Percentiles rank a stretch among this genome's conserved stretches.
Evolutionary conservation across 805 yeast genomes (phyloP).

Genomic region (Kockiozyma suomiensis): DNA sequence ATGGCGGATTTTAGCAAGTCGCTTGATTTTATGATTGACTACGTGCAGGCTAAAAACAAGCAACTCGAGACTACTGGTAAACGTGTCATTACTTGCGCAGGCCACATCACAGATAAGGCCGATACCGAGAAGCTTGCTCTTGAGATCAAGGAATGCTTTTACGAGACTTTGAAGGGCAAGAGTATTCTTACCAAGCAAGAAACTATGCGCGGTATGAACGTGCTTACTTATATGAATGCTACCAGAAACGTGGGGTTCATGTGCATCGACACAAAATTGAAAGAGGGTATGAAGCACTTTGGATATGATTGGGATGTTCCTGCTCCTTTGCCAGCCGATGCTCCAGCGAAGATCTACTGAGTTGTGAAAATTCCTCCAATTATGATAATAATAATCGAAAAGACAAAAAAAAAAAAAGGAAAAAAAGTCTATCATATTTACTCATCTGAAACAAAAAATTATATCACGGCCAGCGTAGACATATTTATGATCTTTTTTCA

Average conservation of each 20-base stretch:
- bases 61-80: slow-evolving; percentile 22
- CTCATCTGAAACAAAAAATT: background rate
- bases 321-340: slow-evolving; percentile 14
- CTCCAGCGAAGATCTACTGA: slow-evolving; percentile 1
- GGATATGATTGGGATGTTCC: slow-evolving; percentile 29
- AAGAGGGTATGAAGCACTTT: slow-evolving; percentile 30
- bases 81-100: slow-evolving; percentile 32
- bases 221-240: slow-evolving; percentile 18
- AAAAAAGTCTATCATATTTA: too few species aligned
- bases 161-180: slow-evolving; percentile 29
- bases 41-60: slow-evolving; percentile 21
- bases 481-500: too few species aligned
- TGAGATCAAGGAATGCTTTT: slow-evolving; percentile 29
- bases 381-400: too few species aligned
- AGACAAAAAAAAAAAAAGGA: too few species aligned
- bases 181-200: slow-evolving; percentile 19
- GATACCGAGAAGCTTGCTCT: slow-evolving; percentile 27
- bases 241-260: slow-evolving; percentile 33
- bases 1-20: slow-evolving; percentile 27
- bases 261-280: slow-evolving; percentile 30
- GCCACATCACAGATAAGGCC: slow-evolving; percentile 32
- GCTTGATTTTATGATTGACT: slow-evolving; percentile 25
- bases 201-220: slow-evolving; percentile 26
- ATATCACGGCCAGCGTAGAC: too few species aligned
- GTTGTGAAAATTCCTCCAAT: background rate